A percentile compares a stretch with the other conserved stretches of the same genome.
Evolutionary conservation across 208 protist genomes (phyloP).

Genomic region (Acanthamoeba lenticulata): DNA sequence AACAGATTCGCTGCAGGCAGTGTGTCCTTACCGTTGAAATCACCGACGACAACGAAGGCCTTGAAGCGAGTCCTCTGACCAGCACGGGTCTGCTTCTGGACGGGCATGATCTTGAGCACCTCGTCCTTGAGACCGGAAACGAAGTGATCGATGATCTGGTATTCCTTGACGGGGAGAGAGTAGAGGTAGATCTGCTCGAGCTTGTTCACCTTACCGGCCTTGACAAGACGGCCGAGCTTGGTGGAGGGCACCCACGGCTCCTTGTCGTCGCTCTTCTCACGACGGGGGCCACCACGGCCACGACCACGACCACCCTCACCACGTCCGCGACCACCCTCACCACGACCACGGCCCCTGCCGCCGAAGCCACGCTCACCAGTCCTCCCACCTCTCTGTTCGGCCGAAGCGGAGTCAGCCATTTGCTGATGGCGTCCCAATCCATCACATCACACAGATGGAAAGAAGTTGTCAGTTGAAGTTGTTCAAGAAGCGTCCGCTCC

Average conservation of each 20-base stretch:
- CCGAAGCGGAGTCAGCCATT: slow-evolving; percentile 69
- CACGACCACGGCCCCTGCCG: slow-evolving; percentile 74
- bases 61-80: slow-evolving; percentile 99
- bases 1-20: background rate
- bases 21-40: slow-evolving; percentile 91
- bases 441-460: background rate
- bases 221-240: slow-evolving; percentile 98
- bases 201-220: slow-evolving; percentile 93
- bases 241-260: slow-evolving; percentile 98
- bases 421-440: too few relatives aligned
- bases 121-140: slow-evolving; percentile 93
- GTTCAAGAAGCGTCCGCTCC: background rate
- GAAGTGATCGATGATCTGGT: slow-evolving; percentile 99
- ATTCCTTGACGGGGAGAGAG: slow-evolving; percentile 99
- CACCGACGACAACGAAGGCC: slow-evolving; percentile 99
- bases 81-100: slow-evolving; percentile 99
- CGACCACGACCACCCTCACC: slow-evolving; percentile 72
- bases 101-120: slow-evolving; percentile 99
- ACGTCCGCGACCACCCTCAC: slow-evolving; percentile 72
- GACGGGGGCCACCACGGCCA: slow-evolving; percentile 68
- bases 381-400: slow-evolving; percentile 71
- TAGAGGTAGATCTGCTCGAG: slow-evolving; percentile 99
- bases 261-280: slow-evolving; percentile 84
- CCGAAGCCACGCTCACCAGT: slow-evolving; percentile 46
- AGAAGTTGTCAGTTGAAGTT: background rate